A percentile compares a stretch with the other conserved stretches of the same genome.
phyloP scores from a whole-genome alignment of 2,329 filamentous ascomycete genomes.

The Clarireedia paspali region DNA sequence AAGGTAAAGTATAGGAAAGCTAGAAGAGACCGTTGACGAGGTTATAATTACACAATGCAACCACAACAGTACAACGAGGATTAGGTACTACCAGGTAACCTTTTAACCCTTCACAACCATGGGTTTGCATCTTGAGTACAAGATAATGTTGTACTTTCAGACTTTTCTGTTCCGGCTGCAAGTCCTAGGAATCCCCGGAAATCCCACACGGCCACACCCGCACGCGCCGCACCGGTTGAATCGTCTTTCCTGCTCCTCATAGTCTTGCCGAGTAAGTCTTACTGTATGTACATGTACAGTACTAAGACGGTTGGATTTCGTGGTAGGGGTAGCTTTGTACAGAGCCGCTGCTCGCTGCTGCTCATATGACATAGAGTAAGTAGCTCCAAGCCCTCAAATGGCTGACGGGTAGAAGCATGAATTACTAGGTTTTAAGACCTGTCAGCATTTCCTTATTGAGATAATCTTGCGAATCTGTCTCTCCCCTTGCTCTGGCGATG shows the following conservation, averaged over 20 bases:
- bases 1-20: not conserved
- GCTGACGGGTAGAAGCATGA: constrained; percentile 1
- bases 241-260: not conserved
- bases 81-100: not conserved
- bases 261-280: not conserved
- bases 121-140: not conserved
- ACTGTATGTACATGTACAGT: not conserved
- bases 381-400: not conserved
- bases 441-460: constrained; percentile 8
- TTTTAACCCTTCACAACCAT: not conserved
- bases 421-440: not conserved
- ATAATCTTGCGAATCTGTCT: constrained; percentile 4
- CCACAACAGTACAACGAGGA: constrained; percentile 6
- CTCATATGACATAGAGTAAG: not conserved
- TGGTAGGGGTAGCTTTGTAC: not conserved
- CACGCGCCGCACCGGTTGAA: not conserved
- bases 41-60: constrained; percentile 2
- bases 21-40: constrained; percentile 5
- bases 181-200: constrained; percentile 7
- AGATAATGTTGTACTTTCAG: constrained; percentile 6
- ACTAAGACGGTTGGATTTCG: not conserved
- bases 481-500: not conserved
- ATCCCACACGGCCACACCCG: constrained; percentile 10
- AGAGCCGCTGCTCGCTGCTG: too few relatives aligned
- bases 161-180: constrained; percentile 8